These are phyloP conservation scores for Colletotrichum noveboracense DNA, from an alignment of 2,329 filamentous ascomycete genomes.

Conservation along the genomic window DNA sequence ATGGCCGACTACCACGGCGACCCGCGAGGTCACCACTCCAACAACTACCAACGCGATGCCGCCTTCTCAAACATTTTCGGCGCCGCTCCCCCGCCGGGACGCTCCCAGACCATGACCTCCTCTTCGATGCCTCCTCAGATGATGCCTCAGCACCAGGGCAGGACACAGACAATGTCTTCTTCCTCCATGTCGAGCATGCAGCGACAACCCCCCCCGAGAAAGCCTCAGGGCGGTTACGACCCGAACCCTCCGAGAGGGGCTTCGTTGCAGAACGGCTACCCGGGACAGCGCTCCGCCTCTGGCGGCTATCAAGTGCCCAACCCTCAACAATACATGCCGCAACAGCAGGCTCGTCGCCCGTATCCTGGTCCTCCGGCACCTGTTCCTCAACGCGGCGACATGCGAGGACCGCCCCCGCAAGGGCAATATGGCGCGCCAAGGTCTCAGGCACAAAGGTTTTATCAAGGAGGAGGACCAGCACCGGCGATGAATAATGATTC, in stretches of 20 bases:
- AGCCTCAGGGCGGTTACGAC: conserved; percentile 44
- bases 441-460: conserved; percentile 61
- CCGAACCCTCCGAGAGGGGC: conserved; percentile 41
- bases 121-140: conserved; percentile 64
- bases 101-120: conserved; percentile 95
- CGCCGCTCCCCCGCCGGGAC: conserved; percentile 80
- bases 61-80: conserved; percentile 98
- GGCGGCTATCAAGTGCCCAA: conserved; percentile 51
- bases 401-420: conserved; percentile 53
- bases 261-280: conserved; percentile 33
- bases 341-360: conserved; percentile 48
- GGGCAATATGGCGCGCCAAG: conserved; percentile 31
- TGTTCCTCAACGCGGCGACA: conserved; percentile 61
- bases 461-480: conserved; percentile 63
- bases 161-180: conserved; percentile 81
- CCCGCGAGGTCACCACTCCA: conserved; percentile 51
- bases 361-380: conserved; percentile 46
- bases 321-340: conserved; percentile 53
- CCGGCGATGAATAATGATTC: conserved; percentile 84
- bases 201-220: conserved; percentile 67
- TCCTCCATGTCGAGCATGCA: conserved; percentile 54
- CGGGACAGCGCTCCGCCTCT: conserved; percentile 56
- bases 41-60: conserved; percentile 81
- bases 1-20: conserved; percentile 66
- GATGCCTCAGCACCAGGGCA: conserved; percentile 58